A percentile compares a stretch with the other conserved stretches of the same genome.
These are phyloP conservation scores for Paracoccidioides lutzii DNA, from an alignment of 2,329 filamentous ascomycete species.

Conservation along the genomic window DNA sequence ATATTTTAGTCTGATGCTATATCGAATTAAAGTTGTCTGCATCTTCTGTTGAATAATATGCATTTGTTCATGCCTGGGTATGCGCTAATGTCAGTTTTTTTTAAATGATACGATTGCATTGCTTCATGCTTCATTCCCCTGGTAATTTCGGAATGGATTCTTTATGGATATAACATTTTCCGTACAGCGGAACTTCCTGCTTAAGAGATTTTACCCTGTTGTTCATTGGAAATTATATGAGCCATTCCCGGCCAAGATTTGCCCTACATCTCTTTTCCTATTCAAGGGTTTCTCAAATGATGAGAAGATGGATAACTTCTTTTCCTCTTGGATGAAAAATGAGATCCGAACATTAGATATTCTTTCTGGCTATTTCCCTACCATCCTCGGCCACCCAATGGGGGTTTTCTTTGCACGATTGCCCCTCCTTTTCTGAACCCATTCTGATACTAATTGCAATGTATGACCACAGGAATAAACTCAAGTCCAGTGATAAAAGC, in stretches of 20 bases:
- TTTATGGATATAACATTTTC: no score
- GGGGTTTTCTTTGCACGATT: not conserved
- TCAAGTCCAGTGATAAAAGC: not conserved
- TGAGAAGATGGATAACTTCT: not conserved
- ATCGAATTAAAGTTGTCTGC: not conserved
- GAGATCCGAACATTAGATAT: not conserved
- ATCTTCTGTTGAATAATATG: not conserved
- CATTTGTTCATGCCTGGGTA: not conserved
- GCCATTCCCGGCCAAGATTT: no score
- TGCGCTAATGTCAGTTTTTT: no score
- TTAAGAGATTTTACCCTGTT: no score
- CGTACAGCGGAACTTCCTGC: no score
- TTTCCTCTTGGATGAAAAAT: not conserved
- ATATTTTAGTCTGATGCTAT: not conserved
- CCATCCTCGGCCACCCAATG: not conserved
- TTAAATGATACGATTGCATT: no score
- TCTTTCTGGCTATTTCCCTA: not conserved
- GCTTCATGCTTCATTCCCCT: no score
- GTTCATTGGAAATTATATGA: no score
- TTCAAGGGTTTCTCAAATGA: not conserved
- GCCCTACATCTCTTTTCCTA: no score
- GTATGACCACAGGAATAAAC: not conserved
- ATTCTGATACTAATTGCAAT: not conserved
- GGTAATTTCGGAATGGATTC: no score
- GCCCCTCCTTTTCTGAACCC: not conserved